Conservation (phyloP, 192 early-diverging fungal genomes). For the Coemansia sp. region DNA sequence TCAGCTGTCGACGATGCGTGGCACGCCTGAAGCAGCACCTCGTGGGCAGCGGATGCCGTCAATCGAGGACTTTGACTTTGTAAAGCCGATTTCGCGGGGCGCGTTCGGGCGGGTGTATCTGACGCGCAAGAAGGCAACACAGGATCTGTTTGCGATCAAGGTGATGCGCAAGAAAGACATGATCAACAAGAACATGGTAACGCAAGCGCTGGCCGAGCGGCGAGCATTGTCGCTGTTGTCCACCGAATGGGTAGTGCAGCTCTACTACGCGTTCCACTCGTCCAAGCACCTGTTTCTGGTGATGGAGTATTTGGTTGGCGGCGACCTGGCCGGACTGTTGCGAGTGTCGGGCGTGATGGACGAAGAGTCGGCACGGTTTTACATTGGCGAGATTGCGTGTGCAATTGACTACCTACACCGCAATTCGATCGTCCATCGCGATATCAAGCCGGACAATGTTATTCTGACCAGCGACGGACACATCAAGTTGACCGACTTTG, state of each 20-base stretch:
- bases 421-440: slow-evolving; percentile 87
- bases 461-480: slow-evolving; percentile 83
- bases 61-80: slow-evolving; percentile 90
- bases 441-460: slow-evolving; percentile 80
- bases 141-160: slow-evolving; percentile 90
- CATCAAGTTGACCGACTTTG: slow-evolving; percentile 94
- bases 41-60: slow-evolving; percentile 66
- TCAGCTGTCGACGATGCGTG: slow-evolving; percentile 36
- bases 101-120: slow-evolving; percentile 91
- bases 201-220: slow-evolving; percentile 82
- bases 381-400: slow-evolving; percentile 82
- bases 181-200: slow-evolving; percentile 96
- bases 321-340: slow-evolving; percentile 75
- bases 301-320: slow-evolving; percentile 90
- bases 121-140: slow-evolving; percentile 77
- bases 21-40: slow-evolving; percentile 21
- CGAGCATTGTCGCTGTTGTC: slow-evolving; percentile 73
- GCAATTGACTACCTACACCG: slow-evolving; percentile 89
- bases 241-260: slow-evolving; percentile 84
- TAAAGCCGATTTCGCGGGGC: slow-evolving; percentile 92
- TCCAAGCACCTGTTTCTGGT: slow-evolving; percentile 82
- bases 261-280: slow-evolving; percentile 91
- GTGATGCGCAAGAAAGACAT: slow-evolving; percentile 89
- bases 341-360: slow-evolving; percentile 74
- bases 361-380: slow-evolving; percentile 78